Conservation (phyloP, 163 green algal genomes). For the Scenedesmus sp. region DNA sequence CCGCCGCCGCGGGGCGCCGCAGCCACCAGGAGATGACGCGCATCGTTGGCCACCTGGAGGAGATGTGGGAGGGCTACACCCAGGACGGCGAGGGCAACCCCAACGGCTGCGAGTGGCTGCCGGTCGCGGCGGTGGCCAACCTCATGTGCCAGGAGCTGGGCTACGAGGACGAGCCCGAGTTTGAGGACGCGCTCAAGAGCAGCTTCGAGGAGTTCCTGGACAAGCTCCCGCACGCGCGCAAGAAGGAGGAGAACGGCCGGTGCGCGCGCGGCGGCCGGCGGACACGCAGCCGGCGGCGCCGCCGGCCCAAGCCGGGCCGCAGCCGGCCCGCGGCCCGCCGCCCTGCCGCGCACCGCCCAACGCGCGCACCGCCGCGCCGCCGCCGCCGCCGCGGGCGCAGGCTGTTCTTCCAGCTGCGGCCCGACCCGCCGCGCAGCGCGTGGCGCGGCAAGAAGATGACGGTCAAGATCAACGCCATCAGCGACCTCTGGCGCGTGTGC, state of each 20-base stretch:
- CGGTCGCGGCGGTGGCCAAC: slow-evolving; percentile 41
- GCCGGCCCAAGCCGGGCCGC: background rate
- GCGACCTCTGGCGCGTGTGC: slow-evolving; percentile 67
- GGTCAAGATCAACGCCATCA: slow-evolving; percentile 51
- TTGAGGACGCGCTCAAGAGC: slow-evolving; percentile 78
- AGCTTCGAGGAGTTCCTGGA: slow-evolving; percentile 71
- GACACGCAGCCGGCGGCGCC: too few relatives aligned
- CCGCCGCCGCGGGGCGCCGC: slow-evolving; percentile 8
- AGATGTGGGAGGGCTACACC: slow-evolving; percentile 44
- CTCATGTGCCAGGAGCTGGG: slow-evolving; percentile 53
- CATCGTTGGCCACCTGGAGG: slow-evolving; percentile 49
- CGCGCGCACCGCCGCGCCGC: too few relatives aligned
- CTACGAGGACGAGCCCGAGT: slow-evolving; percentile 80
- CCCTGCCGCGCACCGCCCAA: background rate
- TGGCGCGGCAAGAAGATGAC: slow-evolving; percentile 63
- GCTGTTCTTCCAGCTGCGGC: slow-evolving; percentile 43
- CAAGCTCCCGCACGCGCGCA: slow-evolving; percentile 67
- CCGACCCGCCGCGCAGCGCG: slow-evolving; percentile 46
- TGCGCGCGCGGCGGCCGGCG: background rate
- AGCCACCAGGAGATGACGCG: slow-evolving; percentile 57
- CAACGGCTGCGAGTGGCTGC: slow-evolving; percentile 55
- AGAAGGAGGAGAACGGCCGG: slow-evolving; percentile 47
- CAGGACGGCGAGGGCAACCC: slow-evolving; percentile 42
- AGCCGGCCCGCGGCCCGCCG: background rate
- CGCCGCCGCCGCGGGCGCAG: background rate